These are phyloP conservation scores for Talaromyces sp. DNA, from an alignment of 2,329 filamentous ascomycete genomes.

Conservation along the genomic window DNA sequence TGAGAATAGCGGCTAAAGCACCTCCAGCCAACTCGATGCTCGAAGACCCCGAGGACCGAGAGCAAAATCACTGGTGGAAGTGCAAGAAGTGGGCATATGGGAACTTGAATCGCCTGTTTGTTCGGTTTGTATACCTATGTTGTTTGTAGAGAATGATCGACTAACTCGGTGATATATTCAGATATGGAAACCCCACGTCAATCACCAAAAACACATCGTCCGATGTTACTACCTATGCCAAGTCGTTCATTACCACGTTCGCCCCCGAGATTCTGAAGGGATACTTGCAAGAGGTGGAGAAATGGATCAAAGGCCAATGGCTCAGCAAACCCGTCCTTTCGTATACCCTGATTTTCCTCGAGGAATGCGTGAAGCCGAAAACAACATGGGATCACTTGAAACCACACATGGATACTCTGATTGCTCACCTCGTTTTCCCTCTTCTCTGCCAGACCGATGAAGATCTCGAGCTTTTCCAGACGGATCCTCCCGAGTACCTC, in stretches of 20 bases:
- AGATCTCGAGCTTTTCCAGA: conserved; percentile 88
- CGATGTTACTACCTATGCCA: conserved; percentile 77
- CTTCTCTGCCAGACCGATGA: conserved; percentile 89
- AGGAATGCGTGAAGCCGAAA: conserved; percentile 96
- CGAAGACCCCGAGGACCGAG: conserved; percentile 78
- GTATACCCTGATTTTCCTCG: conserved; percentile 89
- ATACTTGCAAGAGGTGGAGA: conserved; percentile 91
- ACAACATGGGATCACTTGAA: conserved; percentile 94
- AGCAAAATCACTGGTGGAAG: conserved; percentile 98
- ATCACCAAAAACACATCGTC: conserved; percentile 71
- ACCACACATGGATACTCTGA: conserved; percentile 86
- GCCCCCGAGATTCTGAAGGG: conserved; percentile 95
- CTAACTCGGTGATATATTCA: conserved; percentile 33
- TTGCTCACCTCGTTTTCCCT: conserved; percentile 93
- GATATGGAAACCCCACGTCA: conserved; percentile 82
- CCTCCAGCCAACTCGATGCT: conserved; percentile 74
- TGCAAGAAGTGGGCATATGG: conserved; percentile 99
- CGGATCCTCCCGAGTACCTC: conserved; percentile 92
- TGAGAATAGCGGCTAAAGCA: conserved; percentile 82
- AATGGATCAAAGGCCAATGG: conserved; percentile 96
- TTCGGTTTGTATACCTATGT: conserved; percentile 59
- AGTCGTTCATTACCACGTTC: conserved; percentile 85
- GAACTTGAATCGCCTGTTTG: conserved; percentile 92
- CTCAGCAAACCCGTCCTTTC: conserved; percentile 90
- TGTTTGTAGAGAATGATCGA: conserved; percentile 4